A percentile compares a stretch with the other conserved stretches of the same genome.
These are phyloP conservation scores for Drechslerella stenobrocha DNA, from an alignment of 2,329 filamentous ascomycete species.

Conservation along the genomic window DNA sequence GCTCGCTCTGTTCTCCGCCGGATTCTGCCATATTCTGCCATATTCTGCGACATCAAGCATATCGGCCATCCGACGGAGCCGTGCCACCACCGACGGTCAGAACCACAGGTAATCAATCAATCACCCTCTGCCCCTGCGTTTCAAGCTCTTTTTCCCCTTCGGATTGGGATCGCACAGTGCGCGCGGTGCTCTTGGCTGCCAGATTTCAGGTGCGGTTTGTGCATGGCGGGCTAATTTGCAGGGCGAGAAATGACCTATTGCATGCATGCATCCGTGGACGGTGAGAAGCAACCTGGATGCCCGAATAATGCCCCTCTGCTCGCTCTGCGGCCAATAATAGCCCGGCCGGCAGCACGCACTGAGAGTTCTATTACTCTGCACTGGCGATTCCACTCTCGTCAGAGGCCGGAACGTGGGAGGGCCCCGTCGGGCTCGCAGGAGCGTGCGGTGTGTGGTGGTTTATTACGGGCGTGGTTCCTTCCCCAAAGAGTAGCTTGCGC, in stretches of 20 bases:
- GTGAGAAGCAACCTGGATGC: constrained; percentile 2
- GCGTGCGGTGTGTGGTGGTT: constrained; percentile 13
- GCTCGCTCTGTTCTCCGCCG: no score
- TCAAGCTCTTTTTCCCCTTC: background rate
- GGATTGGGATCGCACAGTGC: background rate
- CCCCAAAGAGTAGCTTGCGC: constrained; percentile 46
- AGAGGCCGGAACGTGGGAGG: constrained; percentile 40
- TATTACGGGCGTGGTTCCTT: constrained; percentile 41
- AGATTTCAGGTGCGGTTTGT: constrained; percentile 40
- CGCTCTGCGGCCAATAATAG: constrained; percentile 41
- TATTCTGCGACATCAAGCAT: no score
- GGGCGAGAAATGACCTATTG: background rate
- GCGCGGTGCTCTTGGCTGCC: constrained; percentile 1
- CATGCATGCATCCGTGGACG: constrained; percentile 11
- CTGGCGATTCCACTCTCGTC: background rate
- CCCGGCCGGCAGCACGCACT: no score
- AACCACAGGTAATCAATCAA: no score
- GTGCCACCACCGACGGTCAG: background rate
- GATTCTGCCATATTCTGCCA: no score
- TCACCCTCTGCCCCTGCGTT: constrained; percentile 2
- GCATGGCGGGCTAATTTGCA: constrained; percentile 24
- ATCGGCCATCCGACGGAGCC: background rate
- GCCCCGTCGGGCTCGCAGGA: constrained; percentile 17
- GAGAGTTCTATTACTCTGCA: background rate
- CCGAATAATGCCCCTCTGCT: background rate